Evolutionary conservation across 345 rosid species (phyloP).

Genomic region (Camelina neglecta): DNA sequence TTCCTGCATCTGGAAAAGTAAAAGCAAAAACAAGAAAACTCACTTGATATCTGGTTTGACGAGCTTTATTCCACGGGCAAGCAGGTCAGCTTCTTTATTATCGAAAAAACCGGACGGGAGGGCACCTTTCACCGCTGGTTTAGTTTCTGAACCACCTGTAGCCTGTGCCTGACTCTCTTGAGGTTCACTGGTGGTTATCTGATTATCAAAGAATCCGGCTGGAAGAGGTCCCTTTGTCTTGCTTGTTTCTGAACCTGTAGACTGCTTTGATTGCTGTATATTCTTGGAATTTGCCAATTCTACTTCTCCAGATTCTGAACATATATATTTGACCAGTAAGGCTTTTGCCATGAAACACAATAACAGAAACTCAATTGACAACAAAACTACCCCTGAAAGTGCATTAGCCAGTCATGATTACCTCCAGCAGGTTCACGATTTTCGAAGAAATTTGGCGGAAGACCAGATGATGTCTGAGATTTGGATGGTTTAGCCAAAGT

Average conservation of each 20-base stretch:
- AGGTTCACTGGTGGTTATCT: slow-evolving; percentile 53
- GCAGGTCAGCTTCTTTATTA: slow-evolving; percentile 93
- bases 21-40: slow-evolving; percentile 43
- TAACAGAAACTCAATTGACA: background rate
- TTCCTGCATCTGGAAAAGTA: background rate
- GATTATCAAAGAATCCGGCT: slow-evolving; percentile 79
- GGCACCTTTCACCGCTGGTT: slow-evolving; percentile 58
- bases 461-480: slow-evolving; percentile 52
- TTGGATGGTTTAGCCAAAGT: slow-evolving; percentile 41
- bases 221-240: slow-evolving; percentile 70
- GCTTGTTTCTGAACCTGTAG: slow-evolving; percentile 48
- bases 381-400: background rate
- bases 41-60: slow-evolving; percentile 92
- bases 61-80: slow-evolving; percentile 90
- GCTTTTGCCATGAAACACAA: background rate
- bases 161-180: slow-evolving; percentile 37
- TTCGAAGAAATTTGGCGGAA: slow-evolving; percentile 69
- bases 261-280: slow-evolving; percentile 42
- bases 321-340: slow-evolving; percentile 17
- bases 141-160: slow-evolving; percentile 46
- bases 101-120: slow-evolving; percentile 96
- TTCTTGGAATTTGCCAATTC: slow-evolving; percentile 31
- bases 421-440: slow-evolving; percentile 48
- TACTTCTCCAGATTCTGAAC: slow-evolving; percentile 2
- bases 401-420: slow-evolving; percentile 33